phyloP scores from a whole-genome alignment of 2,329 filamentous ascomycete species.

The Elsinoe necatrix region DNA sequence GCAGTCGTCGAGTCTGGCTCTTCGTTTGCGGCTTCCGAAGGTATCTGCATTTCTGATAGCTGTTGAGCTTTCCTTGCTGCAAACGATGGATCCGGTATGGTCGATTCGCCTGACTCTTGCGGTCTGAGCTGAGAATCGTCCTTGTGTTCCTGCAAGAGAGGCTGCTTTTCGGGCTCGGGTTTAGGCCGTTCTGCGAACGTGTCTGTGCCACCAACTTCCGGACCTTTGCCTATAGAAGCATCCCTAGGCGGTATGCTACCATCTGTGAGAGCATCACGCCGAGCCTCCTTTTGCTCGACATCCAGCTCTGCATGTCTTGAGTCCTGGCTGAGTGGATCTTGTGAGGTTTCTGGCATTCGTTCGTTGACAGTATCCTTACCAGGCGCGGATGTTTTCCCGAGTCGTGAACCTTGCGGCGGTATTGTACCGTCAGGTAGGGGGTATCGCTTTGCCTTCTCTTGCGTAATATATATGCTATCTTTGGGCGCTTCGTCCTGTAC shows the following conservation, averaged over 20 bases:
- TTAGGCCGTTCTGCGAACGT: constrained; percentile 26
- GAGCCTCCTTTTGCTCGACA: constrained; percentile 37
- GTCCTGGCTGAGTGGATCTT: constrained; percentile 28
- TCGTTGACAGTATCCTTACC: constrained; percentile 31
- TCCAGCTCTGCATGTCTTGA: neutral
- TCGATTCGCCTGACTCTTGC: constrained; percentile 33
- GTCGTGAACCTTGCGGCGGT: constrained; percentile 30
- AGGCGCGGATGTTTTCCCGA: constrained; percentile 21
- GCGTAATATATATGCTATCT: constrained; percentile 36
- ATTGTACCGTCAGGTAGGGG: constrained; percentile 46
- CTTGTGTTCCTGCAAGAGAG: constrained; percentile 25
- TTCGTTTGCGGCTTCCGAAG: constrained; percentile 41
- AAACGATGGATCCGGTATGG: constrained; percentile 34
- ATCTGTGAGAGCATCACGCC: constrained; percentile 39
- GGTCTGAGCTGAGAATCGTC: constrained; percentile 29
- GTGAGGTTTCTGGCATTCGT: constrained; percentile 29
- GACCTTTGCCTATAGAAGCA: constrained; percentile 23
- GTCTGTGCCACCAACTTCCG: constrained; percentile 26
- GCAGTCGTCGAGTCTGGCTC: constrained; percentile 34
- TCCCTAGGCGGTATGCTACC: constrained; percentile 41
- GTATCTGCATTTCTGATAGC: constrained; percentile 42
- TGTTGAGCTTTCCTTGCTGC: constrained; percentile 40
- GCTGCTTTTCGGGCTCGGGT: constrained; percentile 30
- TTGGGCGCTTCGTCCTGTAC: constrained; percentile 30
- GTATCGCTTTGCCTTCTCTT: constrained; percentile 37